These are phyloP conservation scores for Galeopsis tetrahit DNA, from an alignment of 257 asterid genomes.

Conservation along the genomic window DNA sequence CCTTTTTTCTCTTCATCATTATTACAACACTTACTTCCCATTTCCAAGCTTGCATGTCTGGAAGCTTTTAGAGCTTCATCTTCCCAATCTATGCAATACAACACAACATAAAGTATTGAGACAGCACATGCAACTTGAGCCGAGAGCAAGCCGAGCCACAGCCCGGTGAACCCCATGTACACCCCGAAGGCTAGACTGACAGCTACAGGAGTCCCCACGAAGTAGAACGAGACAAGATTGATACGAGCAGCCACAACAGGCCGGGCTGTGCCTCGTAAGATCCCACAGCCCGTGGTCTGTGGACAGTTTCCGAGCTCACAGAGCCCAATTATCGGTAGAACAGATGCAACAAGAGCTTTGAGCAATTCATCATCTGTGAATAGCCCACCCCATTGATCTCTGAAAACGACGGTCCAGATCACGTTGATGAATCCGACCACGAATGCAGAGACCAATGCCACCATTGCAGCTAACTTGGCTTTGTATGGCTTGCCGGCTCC, in stretches of 20 bases:
- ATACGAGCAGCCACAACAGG: conserved; percentile 83
- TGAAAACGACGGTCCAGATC: conserved; percentile 66
- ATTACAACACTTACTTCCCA: conserved; percentile 39
- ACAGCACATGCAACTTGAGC: conserved; percentile 89
- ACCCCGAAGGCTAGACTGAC: conserved; percentile 76
- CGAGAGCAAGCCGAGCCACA: conserved; percentile 83
- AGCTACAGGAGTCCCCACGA: conserved; percentile 85
- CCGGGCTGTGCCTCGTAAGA: conserved; percentile 80
- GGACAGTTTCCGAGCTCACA: conserved; percentile 97
- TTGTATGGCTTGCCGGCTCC: conserved; percentile 89
- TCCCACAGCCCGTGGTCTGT: conserved; percentile 95
- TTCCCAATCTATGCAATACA: conserved; percentile 76
- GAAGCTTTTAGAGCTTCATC: conserved; percentile 64
- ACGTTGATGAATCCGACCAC: conserved; percentile 68
- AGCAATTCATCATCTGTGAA: conserved; percentile 78
- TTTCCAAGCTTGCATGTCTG: conserved; percentile 48
- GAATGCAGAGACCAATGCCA: conserved; percentile 70
- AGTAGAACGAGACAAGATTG: conserved; percentile 83
- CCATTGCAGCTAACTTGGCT: conserved; percentile 85
- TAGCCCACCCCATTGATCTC: conserved; percentile 70
- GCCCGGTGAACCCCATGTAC: conserved; percentile 67
- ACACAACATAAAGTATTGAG: conserved; percentile 68
- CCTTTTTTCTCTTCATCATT: conserved; percentile 50
- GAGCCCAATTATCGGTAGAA: conserved; percentile 74
- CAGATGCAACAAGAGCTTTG: conserved; percentile 70